A percentile compares a stretch with the other conserved stretches of the same genome.
Evolutionary conservation across 495 filamentous ascomycete species (phyloP).

Genomic region (Ramalina intermedia): DNA sequence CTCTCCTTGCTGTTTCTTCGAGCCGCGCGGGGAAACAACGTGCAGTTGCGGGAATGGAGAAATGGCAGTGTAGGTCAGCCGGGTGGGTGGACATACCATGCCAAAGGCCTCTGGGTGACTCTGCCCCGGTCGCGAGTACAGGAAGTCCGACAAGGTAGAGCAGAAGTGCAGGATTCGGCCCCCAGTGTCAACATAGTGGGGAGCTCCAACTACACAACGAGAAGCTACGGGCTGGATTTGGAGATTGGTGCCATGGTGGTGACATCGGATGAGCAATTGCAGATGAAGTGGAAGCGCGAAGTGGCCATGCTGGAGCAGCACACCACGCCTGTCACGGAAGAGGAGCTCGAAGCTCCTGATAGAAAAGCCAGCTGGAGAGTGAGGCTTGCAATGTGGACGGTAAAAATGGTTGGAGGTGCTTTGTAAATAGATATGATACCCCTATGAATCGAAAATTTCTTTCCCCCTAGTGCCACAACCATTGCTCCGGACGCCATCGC

Average conservation of each 20-base stretch:
- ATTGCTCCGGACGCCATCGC: neutral
- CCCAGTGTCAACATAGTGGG: conserved; percentile 77
- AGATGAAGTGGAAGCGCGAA: conserved; percentile 59
- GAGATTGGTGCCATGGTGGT: conserved; percentile 77
- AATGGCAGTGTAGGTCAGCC: conserved; percentile 65
- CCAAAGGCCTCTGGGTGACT: conserved; percentile 90
- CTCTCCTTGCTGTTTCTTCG: conserved; percentile 72
- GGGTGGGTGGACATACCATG: conserved; percentile 93
- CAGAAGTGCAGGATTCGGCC: neutral
- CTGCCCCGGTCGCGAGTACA: conserved; percentile 26
- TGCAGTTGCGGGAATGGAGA: conserved; percentile 80
- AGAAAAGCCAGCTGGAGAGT: conserved; percentile 76
- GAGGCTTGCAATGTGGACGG: conserved; percentile 81
- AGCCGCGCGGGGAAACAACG: conserved; percentile 41
- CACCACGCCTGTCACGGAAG: conserved; percentile 46
- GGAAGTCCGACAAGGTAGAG: conserved; percentile 15
- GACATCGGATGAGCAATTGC: conserved; percentile 61
- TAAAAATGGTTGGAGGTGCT: conserved; percentile 54
- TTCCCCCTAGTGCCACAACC: neutral
- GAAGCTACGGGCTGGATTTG: conserved; percentile 81
- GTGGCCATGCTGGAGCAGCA: conserved; percentile 62
- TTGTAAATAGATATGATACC: conserved; percentile 29
- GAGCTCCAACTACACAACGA: conserved; percentile 89
- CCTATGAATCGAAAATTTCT: conserved; percentile 4
- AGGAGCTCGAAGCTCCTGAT: conserved; percentile 67